phyloP scores from a whole-genome alignment of 2,329 filamentous ascomycete genomes.

The Colletotrichum liriopes region DNA sequence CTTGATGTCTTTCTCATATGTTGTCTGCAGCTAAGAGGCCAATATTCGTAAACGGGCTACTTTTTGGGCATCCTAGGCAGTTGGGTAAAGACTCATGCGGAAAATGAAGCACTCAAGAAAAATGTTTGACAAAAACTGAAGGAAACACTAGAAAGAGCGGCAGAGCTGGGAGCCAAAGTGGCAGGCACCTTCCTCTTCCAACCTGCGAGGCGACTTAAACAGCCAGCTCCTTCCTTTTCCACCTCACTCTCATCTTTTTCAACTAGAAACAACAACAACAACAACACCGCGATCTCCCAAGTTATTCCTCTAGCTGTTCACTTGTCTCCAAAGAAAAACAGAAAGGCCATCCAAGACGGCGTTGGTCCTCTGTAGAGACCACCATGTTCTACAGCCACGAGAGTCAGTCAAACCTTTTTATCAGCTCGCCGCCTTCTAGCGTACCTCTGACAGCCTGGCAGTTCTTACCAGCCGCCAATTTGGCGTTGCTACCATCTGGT shows the following conservation, averaged over 20 bases:
- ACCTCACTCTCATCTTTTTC: not conserved
- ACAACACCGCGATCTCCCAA: not conserved
- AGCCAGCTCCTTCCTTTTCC: not conserved
- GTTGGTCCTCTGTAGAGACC: slow-evolving; percentile 29
- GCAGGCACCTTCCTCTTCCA: not conserved
- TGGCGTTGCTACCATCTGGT: slow-evolving; percentile 97
- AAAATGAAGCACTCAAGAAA: not conserved
- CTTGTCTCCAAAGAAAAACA: not conserved
- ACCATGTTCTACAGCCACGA: slow-evolving; percentile 97
- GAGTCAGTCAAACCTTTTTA: slow-evolving; percentile 70
- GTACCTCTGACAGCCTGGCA: slow-evolving; percentile 53
- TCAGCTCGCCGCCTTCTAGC: not conserved
- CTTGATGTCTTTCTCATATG: too few relatives aligned
- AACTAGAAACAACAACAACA: not conserved
- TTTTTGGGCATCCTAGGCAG: not conserved
- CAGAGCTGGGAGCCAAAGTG: not conserved
- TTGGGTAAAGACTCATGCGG: too few relatives aligned
- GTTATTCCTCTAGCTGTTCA: accelerated
- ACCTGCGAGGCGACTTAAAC: too few relatives aligned
- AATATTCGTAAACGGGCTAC: too few relatives aligned
- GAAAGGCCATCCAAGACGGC: slow-evolving; percentile 10
- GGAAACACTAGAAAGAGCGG: not conserved
- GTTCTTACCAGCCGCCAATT: slow-evolving; percentile 89
- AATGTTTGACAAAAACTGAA: not conserved
- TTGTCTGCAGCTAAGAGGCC: too few relatives aligned